These are phyloP conservation scores for Euphrasia confusa DNA, from an alignment of 257 asterid species.

Conservation along the genomic window DNA sequence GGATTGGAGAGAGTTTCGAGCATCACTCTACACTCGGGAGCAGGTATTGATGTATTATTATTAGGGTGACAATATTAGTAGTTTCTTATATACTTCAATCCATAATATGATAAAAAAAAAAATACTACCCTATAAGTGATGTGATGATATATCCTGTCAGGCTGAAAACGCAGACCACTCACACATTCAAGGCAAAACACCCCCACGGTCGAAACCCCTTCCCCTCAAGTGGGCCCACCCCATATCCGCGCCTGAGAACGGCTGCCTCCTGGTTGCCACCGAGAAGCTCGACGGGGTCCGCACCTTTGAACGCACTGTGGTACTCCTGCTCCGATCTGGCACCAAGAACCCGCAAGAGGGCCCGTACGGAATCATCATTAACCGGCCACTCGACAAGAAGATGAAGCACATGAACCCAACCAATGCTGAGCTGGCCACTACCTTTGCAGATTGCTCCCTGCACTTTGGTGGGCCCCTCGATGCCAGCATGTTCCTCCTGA, in stretches of 20 bases:
- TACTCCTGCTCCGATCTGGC: slow-evolving; percentile 88
- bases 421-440: slow-evolving; percentile 64
- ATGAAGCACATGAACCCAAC: slow-evolving; percentile 81
- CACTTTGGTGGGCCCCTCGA: slow-evolving; percentile 97
- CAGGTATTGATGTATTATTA: slow-evolving; percentile 29
- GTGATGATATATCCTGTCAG: slow-evolving; percentile 32
- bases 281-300: slow-evolving; percentile 91
- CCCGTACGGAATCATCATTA: slow-evolving; percentile 81
- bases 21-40: slow-evolving; percentile 60
- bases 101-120: neutral
- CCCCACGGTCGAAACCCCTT: slow-evolving; percentile 40
- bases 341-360: slow-evolving; percentile 82
- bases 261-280: slow-evolving; percentile 88
- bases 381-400: slow-evolving; percentile 73
- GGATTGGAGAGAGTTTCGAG: slow-evolving; percentile 68
- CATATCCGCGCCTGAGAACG: slow-evolving; percentile 85
- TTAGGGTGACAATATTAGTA: neutral
- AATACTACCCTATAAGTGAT: neutral
- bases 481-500: slow-evolving; percentile 74
- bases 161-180: slow-evolving; percentile 45
- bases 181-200: slow-evolving; percentile 36
- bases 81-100: neutral
- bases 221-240: slow-evolving; percentile 99
- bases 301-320: slow-evolving; percentile 76
- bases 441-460: slow-evolving; percentile 74